Percentiles rank a stretch among this genome's conserved stretches.
Evolutionary conservation across 148 eudicot genomes (phyloP).

Genomic region (Talinum fruticosum): DNA sequence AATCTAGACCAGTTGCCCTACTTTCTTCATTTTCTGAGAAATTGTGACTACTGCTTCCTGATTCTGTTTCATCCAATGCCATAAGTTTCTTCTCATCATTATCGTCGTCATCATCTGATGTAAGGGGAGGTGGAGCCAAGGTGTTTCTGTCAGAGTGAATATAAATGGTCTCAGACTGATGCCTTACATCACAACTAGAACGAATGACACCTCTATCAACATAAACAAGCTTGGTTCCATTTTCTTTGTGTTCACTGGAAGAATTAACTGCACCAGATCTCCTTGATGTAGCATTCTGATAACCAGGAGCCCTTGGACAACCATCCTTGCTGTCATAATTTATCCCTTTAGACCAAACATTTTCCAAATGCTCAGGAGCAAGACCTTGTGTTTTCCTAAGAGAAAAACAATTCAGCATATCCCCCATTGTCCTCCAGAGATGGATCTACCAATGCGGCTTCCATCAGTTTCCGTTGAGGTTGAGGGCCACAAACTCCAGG

Average conservation of each 20-base stretch:
- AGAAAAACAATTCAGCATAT: slow-evolving; percentile 61
- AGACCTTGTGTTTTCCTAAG: slow-evolving; percentile 68
- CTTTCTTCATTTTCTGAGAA: slow-evolving; percentile 72
- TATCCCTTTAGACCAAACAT: slow-evolving; percentile 95
- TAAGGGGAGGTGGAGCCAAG: slow-evolving; percentile 25
- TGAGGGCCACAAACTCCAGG: slow-evolving; percentile 59
- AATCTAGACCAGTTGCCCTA: slow-evolving; percentile 69
- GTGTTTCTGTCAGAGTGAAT: slow-evolving; percentile 25
- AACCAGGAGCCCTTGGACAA: slow-evolving; percentile 25
- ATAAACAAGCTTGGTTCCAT: slow-evolving; percentile 25
- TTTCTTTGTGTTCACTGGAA: slow-evolving; percentile 39
- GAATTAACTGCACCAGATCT: slow-evolving; percentile 26
- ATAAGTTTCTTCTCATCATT: slow-evolving; percentile 40
- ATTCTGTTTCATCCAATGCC: slow-evolving; percentile 47
- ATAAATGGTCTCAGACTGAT: slow-evolving; percentile 24
- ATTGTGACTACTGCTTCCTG: slow-evolving; percentile 51
- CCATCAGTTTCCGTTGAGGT: slow-evolving; percentile 36
- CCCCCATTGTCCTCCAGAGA: slow-evolving; percentile 84
- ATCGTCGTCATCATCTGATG: slow-evolving; percentile 39
- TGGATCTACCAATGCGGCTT: slow-evolving; percentile 36
- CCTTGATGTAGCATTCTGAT: slow-evolving; percentile 29
- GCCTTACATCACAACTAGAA: slow-evolving; percentile 15
- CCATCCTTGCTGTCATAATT: slow-evolving; percentile 50
- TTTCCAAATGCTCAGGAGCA: slow-evolving; percentile 87
- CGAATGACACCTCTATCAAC: background rate